Evolutionary conservation across 306 rosid genomes (phyloP).

Genomic region (Albizia julibrissin): DNA sequence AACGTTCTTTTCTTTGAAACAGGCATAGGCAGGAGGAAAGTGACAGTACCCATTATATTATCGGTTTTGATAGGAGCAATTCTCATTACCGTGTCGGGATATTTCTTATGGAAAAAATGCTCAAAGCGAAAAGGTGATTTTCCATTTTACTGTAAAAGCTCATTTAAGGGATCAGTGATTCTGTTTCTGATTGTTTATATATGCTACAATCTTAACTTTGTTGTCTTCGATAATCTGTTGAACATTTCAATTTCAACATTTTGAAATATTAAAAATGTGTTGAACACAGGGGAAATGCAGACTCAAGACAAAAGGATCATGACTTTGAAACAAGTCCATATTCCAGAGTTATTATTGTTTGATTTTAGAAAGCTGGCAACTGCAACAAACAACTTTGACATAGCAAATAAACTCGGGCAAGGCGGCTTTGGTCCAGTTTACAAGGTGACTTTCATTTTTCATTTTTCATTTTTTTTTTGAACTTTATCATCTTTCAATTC

Average conservation of each 20-base stretch:
- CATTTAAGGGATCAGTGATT: not conserved
- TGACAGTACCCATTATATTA: not conserved
- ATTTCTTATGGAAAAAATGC: not conserved
- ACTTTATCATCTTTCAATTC: not conserved
- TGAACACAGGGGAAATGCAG: not conserved
- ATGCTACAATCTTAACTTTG: not conserved
- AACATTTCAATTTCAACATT: not conserved
- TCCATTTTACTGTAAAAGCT: not conserved
- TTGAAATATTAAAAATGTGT: not conserved
- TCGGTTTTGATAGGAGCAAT: not conserved
- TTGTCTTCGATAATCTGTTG: not conserved
- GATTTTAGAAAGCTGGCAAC: not conserved
- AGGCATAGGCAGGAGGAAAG: conserved; percentile 1
- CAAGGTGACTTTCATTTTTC: not conserved
- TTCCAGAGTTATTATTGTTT: not conserved
- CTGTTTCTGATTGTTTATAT: not conserved
- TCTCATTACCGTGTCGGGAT: not conserved
- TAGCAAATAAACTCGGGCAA: not conserved
- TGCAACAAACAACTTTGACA: conserved; percentile 36
- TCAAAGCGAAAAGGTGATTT: not conserved
- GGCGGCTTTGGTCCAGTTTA: not conserved
- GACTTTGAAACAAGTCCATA: not conserved
- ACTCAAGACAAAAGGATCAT: not conserved
- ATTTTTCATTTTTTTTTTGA: too few species aligned
- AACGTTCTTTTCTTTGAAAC: not conserved